A percentile compares a stretch with the other conserved stretches of the same genome.
These are phyloP conservation scores for Yarrowia porcina DNA, from an alignment of 805 yeast genomes.

Conservation along the genomic window DNA sequence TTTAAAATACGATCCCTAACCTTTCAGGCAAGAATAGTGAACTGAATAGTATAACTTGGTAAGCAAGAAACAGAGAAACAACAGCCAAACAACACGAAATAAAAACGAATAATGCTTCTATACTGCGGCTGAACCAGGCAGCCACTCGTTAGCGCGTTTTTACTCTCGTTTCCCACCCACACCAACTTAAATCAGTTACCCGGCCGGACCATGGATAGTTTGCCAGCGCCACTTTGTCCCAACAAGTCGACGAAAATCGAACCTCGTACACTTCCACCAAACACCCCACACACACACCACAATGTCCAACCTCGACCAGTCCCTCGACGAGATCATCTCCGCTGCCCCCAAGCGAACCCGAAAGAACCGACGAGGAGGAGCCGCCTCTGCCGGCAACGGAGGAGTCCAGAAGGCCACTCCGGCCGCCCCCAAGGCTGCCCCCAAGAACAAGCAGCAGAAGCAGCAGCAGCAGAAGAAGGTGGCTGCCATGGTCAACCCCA, in stretches of 20 bases:
- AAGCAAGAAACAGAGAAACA: no score
- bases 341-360: constrained; percentile 43
- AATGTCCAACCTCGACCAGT: constrained; percentile 70
- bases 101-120: no score
- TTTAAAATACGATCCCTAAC: no score
- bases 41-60: no score
- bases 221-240: constrained; percentile 10
- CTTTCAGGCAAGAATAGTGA: no score
- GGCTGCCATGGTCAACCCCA: constrained; percentile 28
- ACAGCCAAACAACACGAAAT: no score
- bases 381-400: constrained; percentile 29
- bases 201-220: not conserved
- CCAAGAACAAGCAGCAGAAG: constrained; percentile 27
- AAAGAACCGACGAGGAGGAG: constrained; percentile 23
- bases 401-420: constrained; percentile 36
- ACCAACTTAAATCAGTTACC: not conserved
- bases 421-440: constrained; percentile 25
- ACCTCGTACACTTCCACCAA: constrained; percentile 8
- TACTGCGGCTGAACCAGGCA: no score
- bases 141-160: not conserved
- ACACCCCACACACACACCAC: not conserved
- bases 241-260: constrained; percentile 9
- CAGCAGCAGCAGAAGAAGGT: constrained; percentile 33
- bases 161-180: not conserved
- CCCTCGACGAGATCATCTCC: constrained; percentile 91